Evolutionary conservation across 2,329 filamentous ascomycete species (phyloP).

Genomic region (Botryosphaeria dothidea): DNA sequence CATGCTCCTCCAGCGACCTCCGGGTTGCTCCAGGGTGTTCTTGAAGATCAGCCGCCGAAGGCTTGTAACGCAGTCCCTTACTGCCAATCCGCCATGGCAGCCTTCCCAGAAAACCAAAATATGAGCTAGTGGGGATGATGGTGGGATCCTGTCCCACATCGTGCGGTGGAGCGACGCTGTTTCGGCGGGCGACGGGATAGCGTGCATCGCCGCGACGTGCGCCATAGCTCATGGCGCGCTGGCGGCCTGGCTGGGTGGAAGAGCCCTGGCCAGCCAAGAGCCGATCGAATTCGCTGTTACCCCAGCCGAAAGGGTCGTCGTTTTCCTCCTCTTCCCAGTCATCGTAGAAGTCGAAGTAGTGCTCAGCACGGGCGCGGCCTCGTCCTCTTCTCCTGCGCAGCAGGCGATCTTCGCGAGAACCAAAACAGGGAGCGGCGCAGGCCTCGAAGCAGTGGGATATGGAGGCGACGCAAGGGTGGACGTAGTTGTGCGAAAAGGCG

Average conservation of each 20-base stretch:
- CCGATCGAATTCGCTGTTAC: slow-evolving; percentile 80
- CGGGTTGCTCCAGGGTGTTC: slow-evolving; percentile 71
- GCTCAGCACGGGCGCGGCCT: slow-evolving; percentile 66
- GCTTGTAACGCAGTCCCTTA: slow-evolving; percentile 78
- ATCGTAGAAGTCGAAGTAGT: slow-evolving; percentile 96
- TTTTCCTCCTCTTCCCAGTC: slow-evolving; percentile 80
- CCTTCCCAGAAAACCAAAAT: slow-evolving; percentile 80
- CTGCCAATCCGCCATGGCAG: slow-evolving; percentile 84
- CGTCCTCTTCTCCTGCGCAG: slow-evolving; percentile 67
- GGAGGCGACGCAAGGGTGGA: slow-evolving; percentile 74
- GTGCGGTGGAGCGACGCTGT: slow-evolving; percentile 54
- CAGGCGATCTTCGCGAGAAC: slow-evolving; percentile 71
- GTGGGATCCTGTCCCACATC: slow-evolving; percentile 69
- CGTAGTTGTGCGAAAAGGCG: slow-evolving; percentile 81
- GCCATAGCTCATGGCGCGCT: slow-evolving; percentile 88
- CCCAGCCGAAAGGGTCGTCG: slow-evolving; percentile 66
- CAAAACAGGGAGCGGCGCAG: slow-evolving; percentile 72
- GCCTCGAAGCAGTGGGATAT: slow-evolving; percentile 65
- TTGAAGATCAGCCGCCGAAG: slow-evolving; percentile 85
- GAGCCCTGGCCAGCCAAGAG: slow-evolving; percentile 67
- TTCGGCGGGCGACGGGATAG: slow-evolving; percentile 44
- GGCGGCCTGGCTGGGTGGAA: slow-evolving; percentile 63
- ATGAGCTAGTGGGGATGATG: slow-evolving; percentile 83
- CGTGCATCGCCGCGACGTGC: slow-evolving; percentile 56
- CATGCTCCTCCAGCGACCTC: slow-evolving; percentile 62